phyloP scores from a whole-genome alignment of 2,329 filamentous ascomycete species.

The Pseudopithomyces maydicus region DNA sequence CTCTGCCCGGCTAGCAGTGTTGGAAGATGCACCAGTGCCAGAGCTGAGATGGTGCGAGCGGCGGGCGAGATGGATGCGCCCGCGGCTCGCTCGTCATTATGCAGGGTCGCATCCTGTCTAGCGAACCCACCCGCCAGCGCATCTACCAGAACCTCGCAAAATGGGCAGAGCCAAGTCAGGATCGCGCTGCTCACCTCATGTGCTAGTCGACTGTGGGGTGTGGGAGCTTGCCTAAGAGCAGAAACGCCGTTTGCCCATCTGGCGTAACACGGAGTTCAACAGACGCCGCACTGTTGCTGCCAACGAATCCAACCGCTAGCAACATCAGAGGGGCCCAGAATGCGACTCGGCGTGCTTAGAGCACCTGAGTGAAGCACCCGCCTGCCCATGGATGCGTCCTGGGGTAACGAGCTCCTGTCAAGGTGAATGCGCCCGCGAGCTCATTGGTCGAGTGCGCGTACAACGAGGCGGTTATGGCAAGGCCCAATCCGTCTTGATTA shows the following conservation, averaged over 20 bases:
- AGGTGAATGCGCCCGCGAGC: conserved; percentile 24
- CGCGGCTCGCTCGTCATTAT: conserved; percentile 31
- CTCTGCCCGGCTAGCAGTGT: conserved; percentile 31
- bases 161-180: neutral
- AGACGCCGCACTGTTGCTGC: conserved; percentile 39
- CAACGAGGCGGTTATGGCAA: conserved; percentile 28
- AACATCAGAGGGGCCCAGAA: conserved; percentile 15
- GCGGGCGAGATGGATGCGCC: conserved; percentile 34
- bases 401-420: conserved; percentile 28
- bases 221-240: conserved; percentile 13
- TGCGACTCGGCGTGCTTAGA: neutral
- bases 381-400: conserved; percentile 36
- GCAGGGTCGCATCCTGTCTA: conserved; percentile 26
- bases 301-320: conserved; percentile 36
- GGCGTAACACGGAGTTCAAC: conserved; percentile 38
- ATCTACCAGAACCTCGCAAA: neutral
- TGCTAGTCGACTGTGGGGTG: neutral
- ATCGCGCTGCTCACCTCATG: conserved; percentile 4
- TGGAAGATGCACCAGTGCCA: conserved; percentile 25
- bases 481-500: conserved; percentile 22
- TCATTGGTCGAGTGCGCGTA: conserved; percentile 30
- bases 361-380: conserved; percentile 11
- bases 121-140: conserved; percentile 6
- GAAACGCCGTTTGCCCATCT: conserved; percentile 29
- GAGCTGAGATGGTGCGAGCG: conserved; percentile 24